Evolutionary conservation across 352 stramenopile genomes (phyloP).

Genomic region (Hyaloperonospora arabidopsidis): DNA sequence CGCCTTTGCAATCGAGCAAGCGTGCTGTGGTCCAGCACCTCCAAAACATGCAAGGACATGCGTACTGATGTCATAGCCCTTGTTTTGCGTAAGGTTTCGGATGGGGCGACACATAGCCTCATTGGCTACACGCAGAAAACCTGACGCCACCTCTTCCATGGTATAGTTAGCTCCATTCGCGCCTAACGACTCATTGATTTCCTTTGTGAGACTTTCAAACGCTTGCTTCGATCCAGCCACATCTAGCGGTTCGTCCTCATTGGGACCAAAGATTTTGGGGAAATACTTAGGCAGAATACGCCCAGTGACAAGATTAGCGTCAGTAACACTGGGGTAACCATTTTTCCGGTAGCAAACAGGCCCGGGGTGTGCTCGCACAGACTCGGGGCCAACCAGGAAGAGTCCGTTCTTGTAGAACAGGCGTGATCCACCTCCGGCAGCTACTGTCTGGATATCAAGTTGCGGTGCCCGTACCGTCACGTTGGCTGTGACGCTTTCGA

Average conservation of each 20-base stretch:
- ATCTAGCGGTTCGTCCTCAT: constrained; percentile 96
- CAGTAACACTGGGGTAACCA: constrained; percentile 94
- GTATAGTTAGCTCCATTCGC: constrained; percentile 61
- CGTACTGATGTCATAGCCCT: constrained; percentile 95
- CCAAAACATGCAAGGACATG: constrained; percentile 97
- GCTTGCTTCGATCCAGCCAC: constrained; percentile 87
- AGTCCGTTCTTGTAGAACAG: constrained; percentile 96
- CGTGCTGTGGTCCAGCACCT: constrained; percentile 96
- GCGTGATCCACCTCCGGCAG: constrained; percentile 92
- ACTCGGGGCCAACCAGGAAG: constrained; percentile 97
- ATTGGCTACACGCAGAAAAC: constrained; percentile 97
- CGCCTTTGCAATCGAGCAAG: constrained; percentile 93
- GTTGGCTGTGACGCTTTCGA: constrained; percentile 97
- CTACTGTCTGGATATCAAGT: constrained; percentile 98
- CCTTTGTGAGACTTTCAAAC: constrained; percentile 86
- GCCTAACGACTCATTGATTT: constrained; percentile 77
- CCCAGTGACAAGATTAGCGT: constrained; percentile 97
- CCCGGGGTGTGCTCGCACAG: constrained; percentile 93
- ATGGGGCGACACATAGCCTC: constrained; percentile 99
- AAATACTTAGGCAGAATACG: constrained; percentile 96
- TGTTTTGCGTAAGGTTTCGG: constrained; percentile 97
- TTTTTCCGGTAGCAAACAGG: constrained; percentile 96
- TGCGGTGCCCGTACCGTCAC: constrained; percentile 96
- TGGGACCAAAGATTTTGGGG: constrained; percentile 96
- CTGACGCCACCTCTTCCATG: constrained; percentile 93